Evolutionary conservation across 2,329 filamentous ascomycete genomes (phyloP).

Genomic region (Neoascochyta sp.): DNA sequence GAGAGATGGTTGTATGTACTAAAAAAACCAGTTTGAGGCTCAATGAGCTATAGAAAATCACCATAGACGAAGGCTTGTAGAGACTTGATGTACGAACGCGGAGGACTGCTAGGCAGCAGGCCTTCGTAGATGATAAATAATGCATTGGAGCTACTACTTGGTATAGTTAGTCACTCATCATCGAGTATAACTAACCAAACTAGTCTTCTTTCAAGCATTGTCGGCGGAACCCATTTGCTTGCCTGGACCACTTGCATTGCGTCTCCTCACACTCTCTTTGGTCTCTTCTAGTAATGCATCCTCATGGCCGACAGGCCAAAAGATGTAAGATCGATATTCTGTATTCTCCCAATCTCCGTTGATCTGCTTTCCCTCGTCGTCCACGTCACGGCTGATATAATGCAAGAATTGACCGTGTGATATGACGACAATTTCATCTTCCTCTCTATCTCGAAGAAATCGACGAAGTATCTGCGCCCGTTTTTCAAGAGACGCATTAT

Average conservation of each 20-base stretch:
- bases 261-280: background rate
- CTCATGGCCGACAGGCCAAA: background rate
- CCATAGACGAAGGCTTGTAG: too few species aligned
- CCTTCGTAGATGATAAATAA: too few species aligned
- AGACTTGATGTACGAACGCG: too few species aligned
- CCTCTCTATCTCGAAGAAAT: background rate
- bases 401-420: slow-evolving; percentile 1
- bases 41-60: too few species aligned
- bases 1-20: too few species aligned
- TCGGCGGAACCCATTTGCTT: too few species aligned
- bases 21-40: too few species aligned
- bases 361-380: slow-evolving; percentile 1
- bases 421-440: slow-evolving; percentile 1
- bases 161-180: too few species aligned
- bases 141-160: too few species aligned
- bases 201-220: too few species aligned
- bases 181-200: too few species aligned
- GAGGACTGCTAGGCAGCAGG: too few species aligned
- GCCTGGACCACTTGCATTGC: slow-evolving; percentile 1
- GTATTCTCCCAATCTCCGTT: slow-evolving; percentile 2
- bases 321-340: background rate
- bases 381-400: slow-evolving; percentile 1
- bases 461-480: slow-evolving; percentile 5
- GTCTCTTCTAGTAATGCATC: slow-evolving; percentile 2
- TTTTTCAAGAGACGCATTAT: background rate